phyloP scores from a whole-genome alignment of 2,329 filamentous ascomycete species.

The Fusarium sp. region DNA sequence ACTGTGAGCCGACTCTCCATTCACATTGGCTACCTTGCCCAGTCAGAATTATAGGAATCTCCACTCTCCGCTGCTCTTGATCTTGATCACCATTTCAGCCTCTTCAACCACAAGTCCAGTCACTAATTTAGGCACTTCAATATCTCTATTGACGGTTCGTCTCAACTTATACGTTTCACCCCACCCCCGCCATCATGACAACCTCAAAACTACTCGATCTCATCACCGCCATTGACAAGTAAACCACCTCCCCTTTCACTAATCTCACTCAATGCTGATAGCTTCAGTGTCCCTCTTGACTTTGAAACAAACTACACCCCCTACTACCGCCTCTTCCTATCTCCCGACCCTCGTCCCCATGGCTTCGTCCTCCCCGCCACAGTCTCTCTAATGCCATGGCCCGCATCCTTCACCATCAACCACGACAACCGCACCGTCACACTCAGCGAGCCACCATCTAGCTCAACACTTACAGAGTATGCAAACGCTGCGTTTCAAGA shows the following conservation, averaged over 20 bases:
- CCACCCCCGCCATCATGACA: slow-evolving; percentile 23
- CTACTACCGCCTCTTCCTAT: slow-evolving; percentile 61
- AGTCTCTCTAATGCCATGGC: slow-evolving; percentile 62
- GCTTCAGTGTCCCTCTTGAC: slow-evolving; percentile 60
- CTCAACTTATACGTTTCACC: neutral
- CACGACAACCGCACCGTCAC: slow-evolving; percentile 51
- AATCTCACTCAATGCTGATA: neutral
- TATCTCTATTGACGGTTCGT: too few relatives aligned
- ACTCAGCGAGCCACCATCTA: slow-evolving; percentile 46
- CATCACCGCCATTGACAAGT: slow-evolving; percentile 59
- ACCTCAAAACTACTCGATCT: slow-evolving; percentile 53
- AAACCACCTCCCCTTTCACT: slow-evolving; percentile 29
- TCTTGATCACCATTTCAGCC: neutral
- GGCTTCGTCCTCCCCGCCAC: slow-evolving; percentile 63
- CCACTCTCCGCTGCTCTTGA: slow-evolving; percentile 12
- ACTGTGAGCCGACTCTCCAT: neutral
- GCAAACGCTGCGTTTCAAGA: slow-evolving; percentile 56
- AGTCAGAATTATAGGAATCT: slow-evolving; percentile 15
- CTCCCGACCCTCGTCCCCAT: slow-evolving; percentile 60
- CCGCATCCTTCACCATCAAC: slow-evolving; percentile 53
- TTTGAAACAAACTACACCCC: slow-evolving; percentile 53
- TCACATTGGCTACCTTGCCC: slow-evolving; percentile 4
- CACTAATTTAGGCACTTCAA: neutral
- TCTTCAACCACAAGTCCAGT: neutral
- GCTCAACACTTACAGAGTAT: slow-evolving; percentile 44